A percentile compares a stretch with the other conserved stretches of the same genome.
These are phyloP conservation scores for Xylaria multiplex DNA, from an alignment of 2,329 filamentous ascomycete genomes.

Conservation along the genomic window DNA sequence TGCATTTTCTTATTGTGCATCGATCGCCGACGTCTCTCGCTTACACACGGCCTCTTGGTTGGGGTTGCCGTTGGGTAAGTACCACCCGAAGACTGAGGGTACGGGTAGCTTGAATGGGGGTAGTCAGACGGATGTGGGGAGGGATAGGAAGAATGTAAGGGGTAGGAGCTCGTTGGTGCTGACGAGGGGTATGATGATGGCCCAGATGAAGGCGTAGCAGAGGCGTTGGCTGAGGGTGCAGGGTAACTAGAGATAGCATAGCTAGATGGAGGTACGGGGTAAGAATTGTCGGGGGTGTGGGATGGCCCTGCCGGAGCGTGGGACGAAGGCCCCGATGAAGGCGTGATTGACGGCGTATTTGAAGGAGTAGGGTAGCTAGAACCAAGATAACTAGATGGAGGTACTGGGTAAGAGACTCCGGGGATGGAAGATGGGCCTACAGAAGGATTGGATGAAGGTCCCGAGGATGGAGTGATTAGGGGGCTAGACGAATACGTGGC, in stretches of 20 bases:
- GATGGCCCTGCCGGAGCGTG: neutral
- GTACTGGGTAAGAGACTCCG: neutral
- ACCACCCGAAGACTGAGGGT: neutral
- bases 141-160: neutral
- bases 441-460: neutral
- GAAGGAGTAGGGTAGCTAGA: neutral
- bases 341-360: too few relatives aligned
- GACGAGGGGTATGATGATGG: neutral
- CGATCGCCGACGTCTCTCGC: conserved; percentile 4
- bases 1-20: neutral
- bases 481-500: too few relatives aligned
- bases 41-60: conserved; percentile 15
- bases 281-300: neutral
- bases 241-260: conserved; percentile 6
- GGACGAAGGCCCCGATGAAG: neutral
- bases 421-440: neutral
- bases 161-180: neutral
- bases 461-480: neutral
- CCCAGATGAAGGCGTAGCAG: neutral
- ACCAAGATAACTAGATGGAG: neutral
- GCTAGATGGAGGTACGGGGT: conserved; percentile 1
- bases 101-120: neutral
- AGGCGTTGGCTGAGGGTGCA: neutral
- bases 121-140: neutral
- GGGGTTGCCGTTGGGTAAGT: neutral